These are phyloP conservation scores for Lomentospora prolificans DNA, from an alignment of 2,329 filamentous ascomycete genomes.

Conservation along the genomic window DNA sequence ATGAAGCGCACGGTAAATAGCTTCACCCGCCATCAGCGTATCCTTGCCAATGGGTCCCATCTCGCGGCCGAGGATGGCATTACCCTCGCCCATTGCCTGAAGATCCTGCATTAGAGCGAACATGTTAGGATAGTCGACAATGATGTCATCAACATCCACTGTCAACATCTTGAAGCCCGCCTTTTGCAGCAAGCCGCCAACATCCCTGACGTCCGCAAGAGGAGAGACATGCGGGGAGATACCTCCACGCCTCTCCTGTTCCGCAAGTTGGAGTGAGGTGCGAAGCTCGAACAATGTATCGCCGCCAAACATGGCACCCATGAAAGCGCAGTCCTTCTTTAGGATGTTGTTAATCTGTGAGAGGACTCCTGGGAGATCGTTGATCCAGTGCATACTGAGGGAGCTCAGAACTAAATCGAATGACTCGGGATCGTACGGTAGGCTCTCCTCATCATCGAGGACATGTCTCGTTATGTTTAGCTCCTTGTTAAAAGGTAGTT, in stretches of 20 bases:
- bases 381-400: constrained; percentile 91
- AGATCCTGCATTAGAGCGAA: constrained; percentile 90
- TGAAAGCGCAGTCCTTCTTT: constrained; percentile 84
- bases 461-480: constrained; percentile 67
- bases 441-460: constrained; percentile 60
- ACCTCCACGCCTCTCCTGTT: constrained; percentile 82
- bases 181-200: constrained; percentile 76
- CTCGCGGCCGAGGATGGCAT: constrained; percentile 78
- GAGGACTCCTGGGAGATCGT: constrained; percentile 80
- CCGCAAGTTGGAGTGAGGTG: constrained; percentile 84
- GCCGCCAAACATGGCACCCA: constrained; percentile 93
- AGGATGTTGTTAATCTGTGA: constrained; percentile 77
- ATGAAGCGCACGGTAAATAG: constrained; percentile 80
- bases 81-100: constrained; percentile 93
- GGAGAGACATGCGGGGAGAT: constrained; percentile 87
- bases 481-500: constrained; percentile 62
- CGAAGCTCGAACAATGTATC: constrained; percentile 91
- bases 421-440: constrained; percentile 65
- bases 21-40: constrained; percentile 76
- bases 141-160: constrained; percentile 93
- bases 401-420: constrained; percentile 90
- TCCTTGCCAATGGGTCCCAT: constrained; percentile 69
- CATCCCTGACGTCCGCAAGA: constrained; percentile 81
- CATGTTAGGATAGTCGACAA: constrained; percentile 84
- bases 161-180: constrained; percentile 94